Conservation (phyloP, 441 rosid genomes). For the Omphalea diandra region DNA sequence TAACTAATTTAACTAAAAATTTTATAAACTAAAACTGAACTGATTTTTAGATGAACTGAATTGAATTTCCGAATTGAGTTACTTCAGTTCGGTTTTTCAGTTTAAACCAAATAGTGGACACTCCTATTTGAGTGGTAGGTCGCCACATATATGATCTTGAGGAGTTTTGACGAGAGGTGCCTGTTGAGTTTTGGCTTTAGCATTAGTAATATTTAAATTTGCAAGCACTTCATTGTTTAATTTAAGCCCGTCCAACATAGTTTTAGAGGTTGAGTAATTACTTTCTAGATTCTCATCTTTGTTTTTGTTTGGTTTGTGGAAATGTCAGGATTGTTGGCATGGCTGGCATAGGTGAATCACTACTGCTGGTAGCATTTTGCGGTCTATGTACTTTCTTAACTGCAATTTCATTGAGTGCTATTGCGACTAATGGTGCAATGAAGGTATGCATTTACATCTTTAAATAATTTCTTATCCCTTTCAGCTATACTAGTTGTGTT, state of each 20-base stretch:
- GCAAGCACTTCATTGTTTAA: background rate
- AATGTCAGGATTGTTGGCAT: constrained; percentile 96
- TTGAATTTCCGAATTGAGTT: too few relatives aligned
- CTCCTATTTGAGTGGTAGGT: too few relatives aligned
- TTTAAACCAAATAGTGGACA: too few relatives aligned
- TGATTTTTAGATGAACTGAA: too few relatives aligned
- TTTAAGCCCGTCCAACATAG: background rate
- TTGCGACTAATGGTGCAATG: constrained; percentile 99
- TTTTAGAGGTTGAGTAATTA: background rate
- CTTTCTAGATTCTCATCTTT: background rate
- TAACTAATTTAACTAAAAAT: too few relatives aligned
- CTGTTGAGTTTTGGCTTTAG: too few relatives aligned
- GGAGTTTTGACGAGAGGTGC: too few relatives aligned
- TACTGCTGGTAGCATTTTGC: constrained; percentile 81
- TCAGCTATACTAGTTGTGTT: background rate
- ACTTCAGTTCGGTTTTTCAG: too few relatives aligned
- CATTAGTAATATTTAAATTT: background rate
- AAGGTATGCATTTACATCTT: constrained; percentile 46
- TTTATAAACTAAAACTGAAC: too few relatives aligned
- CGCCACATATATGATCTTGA: too few relatives aligned
- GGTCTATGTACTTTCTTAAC: constrained; percentile 96
- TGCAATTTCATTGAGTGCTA: constrained; percentile 93
- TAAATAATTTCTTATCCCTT: background rate
- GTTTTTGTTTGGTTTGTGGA: constrained; percentile 17
- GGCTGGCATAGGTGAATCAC: constrained; percentile 90